Evolutionary conservation across 1,284 basidiomycete species (phyloP), one percentile per base, ranked within the genome.

Genomic region (Heterobasidion occidentale): DNA sequence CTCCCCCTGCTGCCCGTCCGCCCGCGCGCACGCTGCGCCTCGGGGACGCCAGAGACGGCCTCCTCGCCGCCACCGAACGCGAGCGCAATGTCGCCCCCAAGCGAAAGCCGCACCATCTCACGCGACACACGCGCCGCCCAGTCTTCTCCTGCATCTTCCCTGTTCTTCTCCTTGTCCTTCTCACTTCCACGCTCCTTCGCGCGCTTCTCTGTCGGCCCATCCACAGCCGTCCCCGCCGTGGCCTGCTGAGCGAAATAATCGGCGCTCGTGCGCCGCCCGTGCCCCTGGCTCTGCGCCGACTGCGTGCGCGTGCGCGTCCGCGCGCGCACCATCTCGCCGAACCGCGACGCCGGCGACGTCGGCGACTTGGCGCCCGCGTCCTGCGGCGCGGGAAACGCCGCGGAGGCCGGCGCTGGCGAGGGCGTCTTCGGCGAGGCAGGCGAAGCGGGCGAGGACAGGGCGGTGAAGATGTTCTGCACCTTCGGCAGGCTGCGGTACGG

Each of bases 121-220:
- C 70, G 68, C 7, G 73, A 74, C n/a, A 77, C 76, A 38, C 71
- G 67, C 12, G 74, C 74, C 12, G 72, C 74, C 76, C 76, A 77
- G 36, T 69, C 71, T 46, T 65, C 67, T 42, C 69, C 48, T 7
- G 17, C 15, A 46, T 65, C 68, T 44, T 69, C 47, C n/a, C 11
- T 17, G 11, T 57, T 3, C 27, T 27, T 3, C 27, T 27, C 27
- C 27, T 27, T 27, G 3, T 3, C 38, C 7, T 56, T 48, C 46
- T 61, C 58, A 3, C 63, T 46, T 56, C 65, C 20, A 71, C 67
- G 7, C 71, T 69, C 2, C 63, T 27, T 27, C 27, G 27, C 27
- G 27, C 5, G 27, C 2, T 3, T 27, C 27, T 27, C 27, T 6
- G n/a, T 42, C 38, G 7, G 2, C 38, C 11, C 38, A 12, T 42